A percentile compares a stretch with the other conserved stretches of the same genome.
Evolutionary conservation across 2,329 filamentous ascomycete genomes (phyloP).

Genomic region (Apiospora marii): DNA sequence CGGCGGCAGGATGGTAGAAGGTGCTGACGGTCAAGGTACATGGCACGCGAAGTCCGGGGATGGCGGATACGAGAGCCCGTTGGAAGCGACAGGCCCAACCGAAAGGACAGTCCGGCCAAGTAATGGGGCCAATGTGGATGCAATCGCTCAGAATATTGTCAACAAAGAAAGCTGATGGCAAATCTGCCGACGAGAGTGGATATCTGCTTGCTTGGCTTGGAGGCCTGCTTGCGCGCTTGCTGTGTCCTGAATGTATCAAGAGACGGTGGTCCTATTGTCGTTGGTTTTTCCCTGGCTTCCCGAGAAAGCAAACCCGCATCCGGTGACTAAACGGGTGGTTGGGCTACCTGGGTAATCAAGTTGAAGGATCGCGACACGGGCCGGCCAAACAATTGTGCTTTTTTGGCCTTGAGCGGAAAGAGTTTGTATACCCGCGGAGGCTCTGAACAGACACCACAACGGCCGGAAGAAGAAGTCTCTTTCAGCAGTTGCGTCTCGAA

Average conservation of each 20-base stretch:
- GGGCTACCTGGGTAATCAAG: not conserved
- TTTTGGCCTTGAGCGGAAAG: not conserved
- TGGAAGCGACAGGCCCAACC: not conserved
- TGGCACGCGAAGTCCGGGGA: slow-evolving; percentile 13
- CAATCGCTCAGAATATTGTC: slow-evolving; percentile 5
- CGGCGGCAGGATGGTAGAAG: not conserved
- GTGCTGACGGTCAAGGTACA: slow-evolving; percentile 4
- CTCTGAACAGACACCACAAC: not conserved
- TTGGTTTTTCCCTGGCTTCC: slow-evolving; percentile 17
- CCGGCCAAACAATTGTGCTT: slow-evolving; percentile 15
- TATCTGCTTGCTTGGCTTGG: slow-evolving; percentile 9
- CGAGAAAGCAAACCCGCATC: slow-evolving; percentile 12
- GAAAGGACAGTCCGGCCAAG: slow-evolving; percentile 8
- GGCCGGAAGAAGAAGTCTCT: not conserved
- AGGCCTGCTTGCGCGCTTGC: not conserved
- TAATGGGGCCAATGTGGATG: slow-evolving; percentile 17
- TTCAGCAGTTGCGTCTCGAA: not conserved
- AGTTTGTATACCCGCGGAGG: not conserved
- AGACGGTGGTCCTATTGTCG: not conserved
- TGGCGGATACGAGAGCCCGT: slow-evolving; percentile 19
- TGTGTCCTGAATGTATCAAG: not conserved
- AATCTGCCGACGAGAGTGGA: slow-evolving; percentile 1
- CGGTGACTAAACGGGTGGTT: not conserved
- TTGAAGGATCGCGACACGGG: slow-evolving; percentile 11
- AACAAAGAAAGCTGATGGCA: slow-evolving; percentile 1